Evolutionary conservation across 352 stramenopile genomes (phyloP), one percentile per base, ranked within the genome.

Genomic region (Phytophthora uliginosa): DNA sequence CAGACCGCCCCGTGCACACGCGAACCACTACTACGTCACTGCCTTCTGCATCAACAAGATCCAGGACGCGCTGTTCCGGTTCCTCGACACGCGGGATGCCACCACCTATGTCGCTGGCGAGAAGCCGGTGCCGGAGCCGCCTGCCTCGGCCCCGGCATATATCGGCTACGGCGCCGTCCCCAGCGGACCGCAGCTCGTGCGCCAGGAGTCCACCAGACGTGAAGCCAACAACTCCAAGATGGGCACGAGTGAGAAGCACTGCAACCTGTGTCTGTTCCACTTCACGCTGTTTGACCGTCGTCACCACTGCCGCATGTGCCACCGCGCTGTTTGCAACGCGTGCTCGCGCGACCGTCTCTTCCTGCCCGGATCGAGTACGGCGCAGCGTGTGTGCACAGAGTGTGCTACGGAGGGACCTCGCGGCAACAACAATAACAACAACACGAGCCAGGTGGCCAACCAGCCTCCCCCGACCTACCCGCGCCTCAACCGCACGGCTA

Each of bases 31-130:
- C 83, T 96, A 95, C 76, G 89, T 96, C 18, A 94, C 89, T 63
- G 89, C 89, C 12, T 95, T 94, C 69, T 96, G 89, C 68, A 96
- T 96, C 67, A 92, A 91, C 74, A 93, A 94, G 78, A 94, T 96
- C 66, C 81, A 93, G 74, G 86, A 96, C 64, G 88, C 89, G 64
- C 74, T 96, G 31, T 96, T 96, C 69, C 84, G 89, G 3, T 96
- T 96, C 74, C 61, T 96, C 17, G 83, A 93, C 38, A 84, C 91
- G 15, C 86, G 89, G 15, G 89, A 96, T 61, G 88, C 87, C 31
- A 93, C 87, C 22, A 84, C 79, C 57, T 96, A 96, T 65, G 86
- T 96, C 7, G 89, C 89, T 3, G 83, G 80, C 5, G 86, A 96
- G 57, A 84, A 87, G 4, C 87, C 89, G 13, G 78, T 91, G 64